Base-by-base conservation (phyloP, 2,329 filamentous ascomycete species). In the Helminthosporium solani region DNA sequence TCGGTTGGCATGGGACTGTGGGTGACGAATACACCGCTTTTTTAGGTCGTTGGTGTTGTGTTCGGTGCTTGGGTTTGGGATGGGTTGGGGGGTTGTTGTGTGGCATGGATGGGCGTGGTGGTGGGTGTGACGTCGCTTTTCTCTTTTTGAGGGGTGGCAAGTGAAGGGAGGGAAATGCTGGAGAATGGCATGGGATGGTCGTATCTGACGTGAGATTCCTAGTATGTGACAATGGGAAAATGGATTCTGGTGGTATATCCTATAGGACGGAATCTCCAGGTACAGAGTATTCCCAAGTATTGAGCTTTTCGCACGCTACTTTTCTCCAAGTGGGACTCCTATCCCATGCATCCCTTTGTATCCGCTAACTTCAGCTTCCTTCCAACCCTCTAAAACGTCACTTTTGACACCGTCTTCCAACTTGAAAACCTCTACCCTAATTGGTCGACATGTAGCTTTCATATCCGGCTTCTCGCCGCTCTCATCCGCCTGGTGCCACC, bases 391-490 rank as follows among this genome's bases (percentile, higher is more conserved):
- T 41, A 70, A 44, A 14, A 62, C 60, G 14, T 53, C 40, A 39
- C 71, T 66, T 56, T 63, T 62, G 14, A 52, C 62, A 19, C 58
- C 55, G 7, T 86, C 80, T 21, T 74, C 69, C 12, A 92, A 68
- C 47, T 76, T 75, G 65, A 83, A 91, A 0, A 94, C 83, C 56
- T 90, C 82, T 0, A 92, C 85, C 38, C 83, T 83, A 5, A 94
- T 77, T 1, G 87, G 87, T 7, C 88, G 79, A 68, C 86, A 90
- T 51, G 83, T 86, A 19, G 51, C 57, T 54, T 66, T 66, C 56
- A 70, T 70, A 31, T 81, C 80, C 54, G 78, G 70, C 76, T 85
- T 85, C 33, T 25, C 30, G 19, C 20, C 20, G n/a, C 30, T 34
- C 14, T 67, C 65, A 1, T 60, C 61, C 4, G 57, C 66, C 50